Base-by-base conservation (phyloP, 1,139 yeast genomes). In the Suhomyces kunorum region DNA sequence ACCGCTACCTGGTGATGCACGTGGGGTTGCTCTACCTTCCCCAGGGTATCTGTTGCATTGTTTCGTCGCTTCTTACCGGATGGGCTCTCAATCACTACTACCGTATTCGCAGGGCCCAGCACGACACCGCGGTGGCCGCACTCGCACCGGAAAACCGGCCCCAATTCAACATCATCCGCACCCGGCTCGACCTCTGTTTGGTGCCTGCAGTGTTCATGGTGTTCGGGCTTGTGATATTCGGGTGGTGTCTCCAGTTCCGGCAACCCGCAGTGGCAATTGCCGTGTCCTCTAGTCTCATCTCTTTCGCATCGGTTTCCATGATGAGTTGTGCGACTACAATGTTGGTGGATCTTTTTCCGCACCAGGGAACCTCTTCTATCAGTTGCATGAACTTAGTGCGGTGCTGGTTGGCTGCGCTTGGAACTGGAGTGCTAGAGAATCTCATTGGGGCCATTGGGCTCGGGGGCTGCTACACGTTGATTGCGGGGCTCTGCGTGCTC, bases 11-110 rank as follows among this genome's bases (percentile, higher is more conserved):
- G 8, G 64, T 66, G 1, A 50, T 67, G 50, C 62, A 67, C 42
- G 69, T 68, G 6, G 75, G 74, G 14, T 50, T 62, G 23, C 55
- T 68, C 6, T 69, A 68, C 39, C 50, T 69, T 23, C 74, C 74
- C 9, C 74, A 68, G 40, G 74, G 74, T 13, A 41, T 68, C 2
- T 51, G 55, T 7, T 59, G 68, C 31, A 52, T 68, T 12, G 20
- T 57, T 7, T 62, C 66, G 1, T 63, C 73, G 0, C 36, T 68
- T n/a, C 14, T 53, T 1, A 52, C 61, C 3, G 75, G 75, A 0
- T 53, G 45, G 34, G 18, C 50, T 4, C 45, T 69, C 35, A 61
- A 69, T 45, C 45, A 47, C 49, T 64, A 64, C 47, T 69, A 68
- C 44, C 37, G 39, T 15, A 43, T 48, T 34, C 47, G 62, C 12